A percentile compares a stretch with the other conserved stretches of the same genome.
Evolutionary conservation across 352 stramenopile genomes (phyloP).

Genomic region (Phytophthora brassicae): DNA sequence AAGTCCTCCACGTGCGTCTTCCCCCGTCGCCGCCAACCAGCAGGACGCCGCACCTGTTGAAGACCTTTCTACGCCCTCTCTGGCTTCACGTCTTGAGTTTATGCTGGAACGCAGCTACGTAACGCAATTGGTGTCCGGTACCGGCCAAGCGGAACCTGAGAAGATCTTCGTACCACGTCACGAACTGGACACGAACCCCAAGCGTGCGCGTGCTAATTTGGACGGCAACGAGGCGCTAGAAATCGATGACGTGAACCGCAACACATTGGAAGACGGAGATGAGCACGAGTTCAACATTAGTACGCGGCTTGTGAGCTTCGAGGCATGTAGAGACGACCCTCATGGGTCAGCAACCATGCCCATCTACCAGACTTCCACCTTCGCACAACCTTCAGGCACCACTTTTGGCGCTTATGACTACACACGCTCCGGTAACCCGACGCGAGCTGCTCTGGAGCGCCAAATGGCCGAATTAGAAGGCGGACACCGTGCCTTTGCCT

Average conservation of each 20-base stretch:
- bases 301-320: conserved; percentile 77
- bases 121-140: conserved; percentile 76
- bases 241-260: conserved; percentile 37
- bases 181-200: conserved; percentile 50
- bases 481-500: conserved; percentile 84
- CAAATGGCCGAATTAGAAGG: conserved; percentile 87
- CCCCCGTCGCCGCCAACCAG: conserved; percentile 44
- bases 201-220: conserved; percentile 61
- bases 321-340: conserved; percentile 87
- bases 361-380: conserved; percentile 93
- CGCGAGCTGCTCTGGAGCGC: conserved; percentile 90
- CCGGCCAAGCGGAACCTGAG: conserved; percentile 54
- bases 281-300: conserved; percentile 67
- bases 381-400: conserved; percentile 86
- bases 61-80: conserved; percentile 23
- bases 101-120: conserved; percentile 87
- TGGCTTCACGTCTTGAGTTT: conserved; percentile 71
- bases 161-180: conserved; percentile 81
- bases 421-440: conserved; percentile 93
- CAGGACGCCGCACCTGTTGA: conserved; percentile 16
- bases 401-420: conserved; percentile 94
- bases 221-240: conserved; percentile 75
- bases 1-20: conserved; percentile 15
- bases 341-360: conserved; percentile 90
- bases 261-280: conserved; percentile 33